Evolutionary conservation across 2,329 filamentous ascomycete species (phyloP), one percentile per base, ranked within the genome.

Genomic region (Endoconidiophora laricicola): DNA sequence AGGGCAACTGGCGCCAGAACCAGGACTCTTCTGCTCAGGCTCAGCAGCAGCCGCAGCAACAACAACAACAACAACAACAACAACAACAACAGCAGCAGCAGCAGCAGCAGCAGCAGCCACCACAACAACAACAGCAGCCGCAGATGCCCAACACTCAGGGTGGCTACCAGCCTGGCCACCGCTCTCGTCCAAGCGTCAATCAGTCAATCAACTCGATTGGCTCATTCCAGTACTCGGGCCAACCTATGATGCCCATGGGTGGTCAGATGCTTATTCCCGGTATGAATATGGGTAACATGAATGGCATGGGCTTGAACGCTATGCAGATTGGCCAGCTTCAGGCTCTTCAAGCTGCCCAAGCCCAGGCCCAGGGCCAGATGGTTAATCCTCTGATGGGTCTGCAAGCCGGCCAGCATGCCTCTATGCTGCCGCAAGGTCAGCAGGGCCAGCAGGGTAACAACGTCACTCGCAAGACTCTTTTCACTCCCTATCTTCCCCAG

Each of bases 401-500:
- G 57, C 76, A 81, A 57, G 48, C 40, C 38, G 48, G 29, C 45
- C 52, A 54, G 46, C 48, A 50, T 39, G 42, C 41, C 22, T 45
- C 52, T 26, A 70, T 81, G 33, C 73, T 76, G 59, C 69, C 72
- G 40, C 84, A 80, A 61, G 60, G 76, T 63, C 78, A 68, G 62
- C 79, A 72, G 60, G 53, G 55, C 47, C 74, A 74, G 54, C 74
- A 79, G 57, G 78, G 81, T 57, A 80, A 83, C 55, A 83, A 91
- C 60, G 86, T 94, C 62, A 88, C 94, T 69, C 82, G 91, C 62
- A 98, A 98, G 75, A 98, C 91, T 1, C 77, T 98, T 20, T 98
- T 98, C 69, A 96, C 91, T 58, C 91, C 91, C 55, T 98, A 98
- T 61, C 76, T 98, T 46, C 90, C 91, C 14, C 91, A 98, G 64